A percentile compares a stretch with the other conserved stretches of the same genome.
Evolutionary conservation across 176 grass and related monocot genomes (phyloP).

Genomic region (Secale cereale): DNA sequence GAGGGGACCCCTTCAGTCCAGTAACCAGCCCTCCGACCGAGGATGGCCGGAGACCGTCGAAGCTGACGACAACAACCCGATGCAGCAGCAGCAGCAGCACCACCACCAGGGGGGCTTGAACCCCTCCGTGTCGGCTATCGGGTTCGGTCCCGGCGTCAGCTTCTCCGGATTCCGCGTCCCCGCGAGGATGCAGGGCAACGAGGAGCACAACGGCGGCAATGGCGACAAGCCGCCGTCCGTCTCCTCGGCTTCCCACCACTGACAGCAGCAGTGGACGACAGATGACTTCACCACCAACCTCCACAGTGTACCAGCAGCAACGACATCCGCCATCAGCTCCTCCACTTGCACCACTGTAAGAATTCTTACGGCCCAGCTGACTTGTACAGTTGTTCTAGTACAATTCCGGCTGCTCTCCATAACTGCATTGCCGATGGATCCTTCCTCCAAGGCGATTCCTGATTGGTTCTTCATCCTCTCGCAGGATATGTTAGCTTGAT

Average conservation of each 20-base stretch:
- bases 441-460: neutral
- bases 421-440: neutral
- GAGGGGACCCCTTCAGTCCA: slow-evolving; percentile 99
- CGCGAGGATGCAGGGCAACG: slow-evolving; percentile 87
- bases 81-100: slow-evolving; percentile 48
- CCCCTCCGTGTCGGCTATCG: slow-evolving; percentile 46
- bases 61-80: slow-evolving; percentile 41
- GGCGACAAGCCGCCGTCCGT: slow-evolving; percentile 66
- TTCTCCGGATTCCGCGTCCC: slow-evolving; percentile 88
- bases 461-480: neutral
- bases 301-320: slow-evolving; percentile 1
- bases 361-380: neutral
- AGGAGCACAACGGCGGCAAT: slow-evolving; percentile 71
- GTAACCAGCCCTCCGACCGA: slow-evolving; percentile 84
- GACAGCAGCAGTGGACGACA: slow-evolving; percentile 43
- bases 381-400: neutral
- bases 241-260: slow-evolving; percentile 86
- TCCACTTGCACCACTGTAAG: slow-evolving; percentile 28
- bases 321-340: slow-evolving; percentile 23
- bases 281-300: slow-evolving; percentile 39
- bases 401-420: neutral
- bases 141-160: slow-evolving; percentile 54
- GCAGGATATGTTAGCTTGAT: neutral
- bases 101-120: slow-evolving; percentile 44
- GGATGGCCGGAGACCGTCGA: slow-evolving; percentile 76